Evolutionary conservation across 257 asterid species (phyloP).

Genomic region (Mentha longifolia): DNA sequence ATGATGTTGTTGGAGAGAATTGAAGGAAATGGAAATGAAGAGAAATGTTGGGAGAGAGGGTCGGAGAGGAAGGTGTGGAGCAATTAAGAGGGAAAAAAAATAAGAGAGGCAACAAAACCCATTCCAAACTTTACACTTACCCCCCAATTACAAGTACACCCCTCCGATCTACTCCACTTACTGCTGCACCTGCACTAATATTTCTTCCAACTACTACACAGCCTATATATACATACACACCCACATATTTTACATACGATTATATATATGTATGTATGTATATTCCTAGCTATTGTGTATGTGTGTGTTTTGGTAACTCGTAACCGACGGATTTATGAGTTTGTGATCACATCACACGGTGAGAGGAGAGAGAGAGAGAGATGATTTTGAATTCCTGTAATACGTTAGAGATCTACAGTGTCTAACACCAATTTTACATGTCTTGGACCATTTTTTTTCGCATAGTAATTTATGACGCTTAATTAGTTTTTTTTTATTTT

Average conservation of each 20-base stretch:
- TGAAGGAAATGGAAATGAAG: constrained; percentile 44
- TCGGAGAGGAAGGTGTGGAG: constrained; percentile 53
- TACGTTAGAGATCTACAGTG: background rate
- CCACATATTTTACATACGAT: background rate
- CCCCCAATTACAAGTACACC: constrained; percentile 35
- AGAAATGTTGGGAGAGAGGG: constrained; percentile 44
- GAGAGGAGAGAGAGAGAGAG: background rate
- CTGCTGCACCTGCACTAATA: constrained; percentile 26
- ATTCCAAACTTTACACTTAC: constrained; percentile 26
- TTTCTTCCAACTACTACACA: constrained; percentile 30
- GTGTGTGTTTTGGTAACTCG: constrained; percentile 6
- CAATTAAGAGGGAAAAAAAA: constrained; percentile 38
- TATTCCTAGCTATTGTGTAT: background rate
- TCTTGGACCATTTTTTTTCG: too few species aligned
- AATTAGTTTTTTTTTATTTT: too few species aligned
- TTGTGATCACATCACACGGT: constrained; percentile 29
- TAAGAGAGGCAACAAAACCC: constrained; percentile 21
- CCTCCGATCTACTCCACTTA: too few species aligned
- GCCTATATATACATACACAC: background rate
- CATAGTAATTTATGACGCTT: too few species aligned
- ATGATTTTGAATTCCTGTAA: constrained; percentile 26
- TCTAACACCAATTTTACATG: background rate
- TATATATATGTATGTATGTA: too few species aligned
- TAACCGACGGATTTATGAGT: constrained; percentile 50
- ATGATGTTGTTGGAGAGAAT: constrained; percentile 22